phyloP scores from a whole-genome alignment of 2,329 filamentous ascomycete genomes.

The Xylariales sp. region DNA sequence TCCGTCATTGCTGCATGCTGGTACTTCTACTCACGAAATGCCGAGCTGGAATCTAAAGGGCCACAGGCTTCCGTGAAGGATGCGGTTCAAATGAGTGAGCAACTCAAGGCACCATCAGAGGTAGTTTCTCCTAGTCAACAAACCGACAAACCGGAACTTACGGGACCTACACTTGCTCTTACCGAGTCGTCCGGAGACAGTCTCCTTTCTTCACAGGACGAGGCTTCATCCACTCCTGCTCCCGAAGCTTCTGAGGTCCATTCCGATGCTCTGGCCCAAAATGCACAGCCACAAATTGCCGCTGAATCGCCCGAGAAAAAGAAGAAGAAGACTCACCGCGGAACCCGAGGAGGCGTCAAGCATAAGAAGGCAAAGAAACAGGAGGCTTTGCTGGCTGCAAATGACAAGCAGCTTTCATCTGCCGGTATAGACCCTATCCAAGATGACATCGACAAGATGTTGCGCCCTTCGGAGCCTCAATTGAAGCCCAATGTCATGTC shows the following conservation, averaged over 20 bases:
- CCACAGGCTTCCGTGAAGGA: not conserved
- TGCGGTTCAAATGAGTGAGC: not conserved
- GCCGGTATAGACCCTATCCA: constrained; percentile 46
- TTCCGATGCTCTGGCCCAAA: not conserved
- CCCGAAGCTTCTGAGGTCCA: not conserved
- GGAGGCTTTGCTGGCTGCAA: constrained; percentile 45
- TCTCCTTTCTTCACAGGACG: not conserved
- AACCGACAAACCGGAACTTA: not conserved
- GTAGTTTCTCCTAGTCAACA: not conserved
- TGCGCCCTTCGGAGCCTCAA: constrained; percentile 39
- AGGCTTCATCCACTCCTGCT: not conserved
- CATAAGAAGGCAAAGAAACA: constrained; percentile 56
- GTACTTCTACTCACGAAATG: constrained; percentile 22
- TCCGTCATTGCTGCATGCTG: constrained; percentile 33
- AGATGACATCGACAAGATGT: constrained; percentile 22
- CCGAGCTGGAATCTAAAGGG: not conserved
- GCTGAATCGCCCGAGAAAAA: constrained; percentile 41
- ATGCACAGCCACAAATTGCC: not conserved
- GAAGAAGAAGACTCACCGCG: constrained; percentile 66
- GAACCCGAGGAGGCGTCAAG: constrained; percentile 67
- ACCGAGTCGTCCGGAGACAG: not conserved
- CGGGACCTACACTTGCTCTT: not conserved
- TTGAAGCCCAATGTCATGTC: constrained; percentile 61
- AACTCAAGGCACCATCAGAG: constrained; percentile 1
- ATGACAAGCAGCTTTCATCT: constrained; percentile 32